Base-by-base conservation (phyloP, 805 yeast species). In the Kuraishia borneana region DNA sequence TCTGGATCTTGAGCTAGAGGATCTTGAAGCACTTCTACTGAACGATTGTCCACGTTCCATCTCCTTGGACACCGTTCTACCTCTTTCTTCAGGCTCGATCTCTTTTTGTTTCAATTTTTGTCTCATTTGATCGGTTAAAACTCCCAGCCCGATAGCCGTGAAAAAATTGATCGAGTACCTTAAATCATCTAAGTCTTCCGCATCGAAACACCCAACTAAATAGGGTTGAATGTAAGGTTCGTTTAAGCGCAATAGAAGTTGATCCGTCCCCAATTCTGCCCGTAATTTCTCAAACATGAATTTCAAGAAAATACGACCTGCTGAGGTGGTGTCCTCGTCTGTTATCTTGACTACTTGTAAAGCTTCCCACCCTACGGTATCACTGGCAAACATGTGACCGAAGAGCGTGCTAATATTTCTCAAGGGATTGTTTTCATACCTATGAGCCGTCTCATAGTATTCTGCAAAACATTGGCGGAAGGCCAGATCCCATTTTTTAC, bases 61-160 rank as follows among this genome's bases (percentile, higher is more conserved):
- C 25, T 32, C 29, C 16, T 29, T 22, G 26, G 42, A 18, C 10
- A 39, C 27, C 8, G 42, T 35, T 21, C 54, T 36, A 9, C 43
- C 43, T 25, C 36, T n/a, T 27, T 36, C 41, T 27, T 43, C 47
- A 10, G 41, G 41, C 12, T 46, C 48, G 3, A 46, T 35, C 18
- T 55, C 53, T 18, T 53, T 27, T 12, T 38, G 36, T 29, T 45
- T 35, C 18, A 53, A 39, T 2, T 30, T 33, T 4, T 61, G 67
- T 56, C 97, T 70, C 94, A 88, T 81, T 2, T 61, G 70, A 26
- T 84, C 95, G 0, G 97, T 88, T 37, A 89, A 51, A 2, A 69
- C 66, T 30, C 96, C 96, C 32, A 89, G 53, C 0, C 94, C 94
- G 40, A 89, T 85, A 1, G 96, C 96, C 0, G 96, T 89, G 54